Base-by-base conservation (phyloP, 441 rosid species). In the Erysimum cheiri region DNA sequence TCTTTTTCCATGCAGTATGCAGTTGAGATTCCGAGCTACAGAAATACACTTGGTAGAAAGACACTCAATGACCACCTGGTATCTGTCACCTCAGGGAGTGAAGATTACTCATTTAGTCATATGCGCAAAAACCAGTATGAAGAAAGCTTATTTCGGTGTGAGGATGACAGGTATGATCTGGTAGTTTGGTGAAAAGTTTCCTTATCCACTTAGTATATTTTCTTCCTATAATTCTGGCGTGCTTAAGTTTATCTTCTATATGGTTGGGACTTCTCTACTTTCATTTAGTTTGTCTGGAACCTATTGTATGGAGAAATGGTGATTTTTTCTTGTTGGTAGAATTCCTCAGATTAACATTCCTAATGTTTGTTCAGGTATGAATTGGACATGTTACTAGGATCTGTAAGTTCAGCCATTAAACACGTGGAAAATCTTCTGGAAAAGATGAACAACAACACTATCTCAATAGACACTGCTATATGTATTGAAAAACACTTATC, bases 41-140 rank as follows among this genome's bases (percentile, higher is more conserved):
- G 94, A 80, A 85, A 96, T 67, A 78, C 78, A 65, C 85, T 91
- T 77, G 99, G 96, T 68, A 80, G 73, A 76, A 82, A 83, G 78
- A 85, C 92, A 64, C 84, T 96, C 77, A 96, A 96, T 86, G 97
- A 91, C 79, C 80, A 86, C 84, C 90, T 96, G 88, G 97, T 93
- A 52, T 91, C 98, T 67, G 97, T 93, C 54, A 93, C 99, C 74
- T 96, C 97, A 64, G 98, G 99, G 79, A 96, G 98, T 88, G 99
- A 93, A 81, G 98, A 93, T 84, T 89, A 91, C 85, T 88, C 99
- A 63, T 96, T 96, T 69, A 96, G 82, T 67, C 99, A 96, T 80
- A 96, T 91, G 98, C 92, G 97, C 61, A 96, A 87, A 84, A 96
- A 93, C 80, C 97, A 93, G 82, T 96, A 96, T 75, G 98, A 93